phyloP scores from a whole-genome alignment of 208 protist species.

The Balamuthia mandrillaris region DNA sequence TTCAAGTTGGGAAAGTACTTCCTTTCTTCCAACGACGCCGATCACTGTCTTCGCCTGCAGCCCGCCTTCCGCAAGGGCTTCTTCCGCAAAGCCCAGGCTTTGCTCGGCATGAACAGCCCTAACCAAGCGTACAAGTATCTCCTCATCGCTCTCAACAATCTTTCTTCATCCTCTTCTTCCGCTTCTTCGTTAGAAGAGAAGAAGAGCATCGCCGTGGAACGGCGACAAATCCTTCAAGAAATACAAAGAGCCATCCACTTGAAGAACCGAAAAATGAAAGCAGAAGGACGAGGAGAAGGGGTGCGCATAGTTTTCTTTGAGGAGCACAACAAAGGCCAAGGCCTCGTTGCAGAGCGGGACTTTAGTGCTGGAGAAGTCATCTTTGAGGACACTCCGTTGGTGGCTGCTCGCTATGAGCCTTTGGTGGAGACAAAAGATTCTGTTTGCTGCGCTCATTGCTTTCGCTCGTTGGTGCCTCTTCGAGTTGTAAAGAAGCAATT shows the following conservation, averaged over 20 bases:
- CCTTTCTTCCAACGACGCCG: background rate
- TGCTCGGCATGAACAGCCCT: background rate
- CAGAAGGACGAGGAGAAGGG: too few relatives aligned
- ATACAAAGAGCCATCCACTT: too few relatives aligned
- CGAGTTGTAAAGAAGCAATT: background rate
- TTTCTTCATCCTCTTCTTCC: too few relatives aligned
- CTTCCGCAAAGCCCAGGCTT: background rate
- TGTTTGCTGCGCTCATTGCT: background rate
- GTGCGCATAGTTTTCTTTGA: too few relatives aligned
- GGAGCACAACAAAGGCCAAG: background rate
- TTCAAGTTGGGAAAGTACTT: background rate
- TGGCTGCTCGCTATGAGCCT: background rate
- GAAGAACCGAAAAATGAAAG: too few relatives aligned
- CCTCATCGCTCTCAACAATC: background rate
- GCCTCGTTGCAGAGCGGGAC: background rate
- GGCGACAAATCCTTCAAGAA: too few relatives aligned
- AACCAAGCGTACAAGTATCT: background rate
- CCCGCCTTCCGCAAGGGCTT: background rate
- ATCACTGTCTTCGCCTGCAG: background rate
- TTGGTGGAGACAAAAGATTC: background rate
- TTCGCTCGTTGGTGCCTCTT: background rate
- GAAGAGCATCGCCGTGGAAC: too few relatives aligned
- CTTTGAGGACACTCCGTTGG: background rate
- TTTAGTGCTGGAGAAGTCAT: background rate
- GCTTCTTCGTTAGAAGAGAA: too few relatives aligned